phyloP scores from a whole-genome alignment of 345 rosid genomes.

The Pugionium dolabratum region DNA sequence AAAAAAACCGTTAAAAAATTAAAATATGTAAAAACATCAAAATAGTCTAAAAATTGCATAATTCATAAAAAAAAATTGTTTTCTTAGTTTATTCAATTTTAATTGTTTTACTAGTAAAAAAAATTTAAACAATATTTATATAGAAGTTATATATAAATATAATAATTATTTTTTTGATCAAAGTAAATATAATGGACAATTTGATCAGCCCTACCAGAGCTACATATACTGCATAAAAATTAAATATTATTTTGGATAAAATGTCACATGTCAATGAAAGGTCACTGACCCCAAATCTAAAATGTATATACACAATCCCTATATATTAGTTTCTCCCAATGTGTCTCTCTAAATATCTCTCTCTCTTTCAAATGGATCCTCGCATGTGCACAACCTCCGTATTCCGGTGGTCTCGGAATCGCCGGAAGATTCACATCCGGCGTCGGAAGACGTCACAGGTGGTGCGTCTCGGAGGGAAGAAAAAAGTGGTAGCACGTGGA shows the following conservation, averaged over 20 bases:
- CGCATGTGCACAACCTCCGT: constrained; percentile 19
- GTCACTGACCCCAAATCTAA: constrained; percentile 24
- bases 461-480: constrained; percentile 63
- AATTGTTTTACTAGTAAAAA: too few relatives aligned
- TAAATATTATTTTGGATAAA: not conserved
- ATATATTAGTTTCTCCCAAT: not conserved
- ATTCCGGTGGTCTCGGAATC: constrained; percentile 33
- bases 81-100: too few relatives aligned
- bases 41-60: too few relatives aligned
- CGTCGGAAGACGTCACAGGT: constrained; percentile 48
- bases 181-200: too few relatives aligned
- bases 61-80: too few relatives aligned
- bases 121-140: too few relatives aligned
- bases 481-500: constrained; percentile 29
- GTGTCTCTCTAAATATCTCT: not conserved
- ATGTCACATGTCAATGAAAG: constrained; percentile 39
- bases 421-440: constrained; percentile 45
- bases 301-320: constrained; percentile 11
- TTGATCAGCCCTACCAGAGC: too few relatives aligned
- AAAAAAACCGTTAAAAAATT: too few relatives aligned
- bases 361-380: constrained; percentile 22
- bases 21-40: too few relatives aligned
- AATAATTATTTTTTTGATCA: too few relatives aligned
- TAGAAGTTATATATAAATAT: too few relatives aligned
- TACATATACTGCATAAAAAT: not conserved